Percentiles rank a stretch among this genome's conserved stretches.
These are phyloP conservation scores for Venturia asperata DNA, from an alignment of 2,329 filamentous ascomycete genomes.

Conservation along the genomic window DNA sequence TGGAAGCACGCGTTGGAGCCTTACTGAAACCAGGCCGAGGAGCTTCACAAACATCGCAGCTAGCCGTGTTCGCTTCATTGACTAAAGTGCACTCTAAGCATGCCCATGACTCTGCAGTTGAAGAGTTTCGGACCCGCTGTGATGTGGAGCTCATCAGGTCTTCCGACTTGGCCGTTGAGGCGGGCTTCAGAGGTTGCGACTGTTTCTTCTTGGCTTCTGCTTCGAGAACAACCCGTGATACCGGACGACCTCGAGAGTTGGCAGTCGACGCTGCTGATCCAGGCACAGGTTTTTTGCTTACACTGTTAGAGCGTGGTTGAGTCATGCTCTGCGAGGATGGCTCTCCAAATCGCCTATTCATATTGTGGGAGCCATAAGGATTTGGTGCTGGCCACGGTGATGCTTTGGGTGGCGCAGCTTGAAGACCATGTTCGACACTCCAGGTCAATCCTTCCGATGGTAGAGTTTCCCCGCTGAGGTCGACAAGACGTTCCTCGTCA, in stretches of 20 bases:
- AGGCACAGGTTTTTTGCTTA: conserved; percentile 22
- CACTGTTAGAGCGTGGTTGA: conserved; percentile 8
- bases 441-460: conserved; percentile 28
- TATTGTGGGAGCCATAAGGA: conserved; percentile 1
- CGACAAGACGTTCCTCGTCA: conserved; percentile 49
- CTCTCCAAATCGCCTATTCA: background rate
- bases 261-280: conserved; percentile 26
- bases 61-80: conserved; percentile 52
- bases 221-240: conserved; percentile 31
- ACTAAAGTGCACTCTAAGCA: conserved; percentile 56
- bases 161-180: conserved; percentile 24
- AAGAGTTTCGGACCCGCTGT: background rate
- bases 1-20: conserved; percentile 20
- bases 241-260: conserved; percentile 27
- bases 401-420: conserved; percentile 4
- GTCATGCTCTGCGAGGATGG: background rate
- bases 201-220: conserved; percentile 18
- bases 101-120: conserved; percentile 40
- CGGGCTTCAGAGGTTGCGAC: conserved; percentile 23
- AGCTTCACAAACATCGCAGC: conserved; percentile 53
- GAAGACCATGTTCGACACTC: conserved; percentile 20
- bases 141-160: background rate
- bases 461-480: conserved; percentile 39
- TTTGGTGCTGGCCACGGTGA: conserved; percentile 6
- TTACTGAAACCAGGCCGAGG: conserved; percentile 7